phyloP scores from a whole-genome alignment of 495 filamentous ascomycete genomes.

The Talaromyces thailandensis region DNA sequence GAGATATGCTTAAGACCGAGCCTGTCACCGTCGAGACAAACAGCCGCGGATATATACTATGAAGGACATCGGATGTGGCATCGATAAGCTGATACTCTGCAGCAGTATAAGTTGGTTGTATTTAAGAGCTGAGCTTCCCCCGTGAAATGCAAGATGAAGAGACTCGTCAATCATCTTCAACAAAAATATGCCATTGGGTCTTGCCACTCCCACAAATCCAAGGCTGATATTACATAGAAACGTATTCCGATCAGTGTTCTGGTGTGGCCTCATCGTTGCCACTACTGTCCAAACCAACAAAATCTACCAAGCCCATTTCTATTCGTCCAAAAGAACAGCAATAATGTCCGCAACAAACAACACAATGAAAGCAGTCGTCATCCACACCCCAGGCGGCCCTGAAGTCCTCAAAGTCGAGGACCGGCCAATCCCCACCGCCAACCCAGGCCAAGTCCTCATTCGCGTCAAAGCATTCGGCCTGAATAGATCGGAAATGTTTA shows the following conservation, averaged over 20 bases:
- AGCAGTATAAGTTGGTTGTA: neutral
- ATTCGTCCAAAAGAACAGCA: neutral
- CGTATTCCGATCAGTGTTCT: neutral
- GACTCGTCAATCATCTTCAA: neutral
- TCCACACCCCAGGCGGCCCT: conserved; percentile 24
- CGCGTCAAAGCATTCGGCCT: conserved; percentile 42
- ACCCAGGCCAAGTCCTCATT: conserved; percentile 35
- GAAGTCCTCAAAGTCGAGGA: conserved; percentile 27
- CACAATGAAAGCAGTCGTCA: conserved; percentile 34
- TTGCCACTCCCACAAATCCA: neutral
- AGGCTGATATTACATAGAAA: neutral
- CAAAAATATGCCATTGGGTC: neutral
- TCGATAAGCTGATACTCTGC: neutral
- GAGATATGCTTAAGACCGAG: neutral
- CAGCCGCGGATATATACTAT: neutral
- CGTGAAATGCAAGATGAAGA: neutral
- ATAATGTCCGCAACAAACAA: conserved; percentile 5
- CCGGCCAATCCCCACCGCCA: conserved; percentile 26
- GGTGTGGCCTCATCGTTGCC: neutral
- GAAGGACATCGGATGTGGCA: too few relatives aligned
- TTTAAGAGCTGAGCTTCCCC: neutral
- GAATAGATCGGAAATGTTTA: conserved; percentile 49
- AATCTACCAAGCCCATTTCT: neutral
- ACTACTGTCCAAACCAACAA: neutral
- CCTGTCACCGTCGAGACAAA: neutral